Percentiles rank a stretch among this genome's conserved stretches.
phyloP scores from a whole-genome alignment of 306 rosid genomes.

The Vachellia collinsii region DNA sequence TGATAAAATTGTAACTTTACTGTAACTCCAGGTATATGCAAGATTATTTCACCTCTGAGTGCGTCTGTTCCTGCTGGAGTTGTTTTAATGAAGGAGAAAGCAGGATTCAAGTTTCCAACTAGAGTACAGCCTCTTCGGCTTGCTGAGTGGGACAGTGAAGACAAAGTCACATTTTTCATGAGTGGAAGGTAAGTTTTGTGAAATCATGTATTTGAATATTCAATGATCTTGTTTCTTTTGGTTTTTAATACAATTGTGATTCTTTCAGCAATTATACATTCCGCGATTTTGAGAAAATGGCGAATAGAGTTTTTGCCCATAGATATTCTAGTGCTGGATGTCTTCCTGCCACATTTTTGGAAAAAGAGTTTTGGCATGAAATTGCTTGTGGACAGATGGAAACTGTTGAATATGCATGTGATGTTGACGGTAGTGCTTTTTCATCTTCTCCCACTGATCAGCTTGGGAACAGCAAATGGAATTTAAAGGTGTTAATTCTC shows the following conservation, averaged over 20 bases:
- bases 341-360: constrained; percentile 85
- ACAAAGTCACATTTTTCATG: constrained; percentile 90
- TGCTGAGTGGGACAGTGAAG: constrained; percentile 96
- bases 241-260: constrained; percentile 42
- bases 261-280: constrained; percentile 83
- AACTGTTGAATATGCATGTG: constrained; percentile 96
- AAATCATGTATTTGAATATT: constrained; percentile 7
- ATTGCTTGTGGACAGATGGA: constrained; percentile 90
- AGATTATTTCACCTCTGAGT: constrained; percentile 85
- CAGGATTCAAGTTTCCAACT: constrained; percentile 93
- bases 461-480: constrained; percentile 96
- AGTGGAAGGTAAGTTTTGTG: constrained; percentile 79
- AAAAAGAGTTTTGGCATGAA: constrained; percentile 97
- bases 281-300: constrained; percentile 93
- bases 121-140: constrained; percentile 98
- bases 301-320: constrained; percentile 84
- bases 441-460: constrained; percentile 82
- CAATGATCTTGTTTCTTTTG: constrained; percentile 23
- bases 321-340: constrained; percentile 82
- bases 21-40: constrained; percentile 77
- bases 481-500: constrained; percentile 80
- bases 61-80: constrained; percentile 96
- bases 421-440: constrained; percentile 98
- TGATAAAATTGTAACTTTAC: constrained; percentile 18
- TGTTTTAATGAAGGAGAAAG: constrained; percentile 87